Base-by-base conservation (phyloP, 371 early-diverging fungal species). In the Syncephalastrum monosporum region DNA sequence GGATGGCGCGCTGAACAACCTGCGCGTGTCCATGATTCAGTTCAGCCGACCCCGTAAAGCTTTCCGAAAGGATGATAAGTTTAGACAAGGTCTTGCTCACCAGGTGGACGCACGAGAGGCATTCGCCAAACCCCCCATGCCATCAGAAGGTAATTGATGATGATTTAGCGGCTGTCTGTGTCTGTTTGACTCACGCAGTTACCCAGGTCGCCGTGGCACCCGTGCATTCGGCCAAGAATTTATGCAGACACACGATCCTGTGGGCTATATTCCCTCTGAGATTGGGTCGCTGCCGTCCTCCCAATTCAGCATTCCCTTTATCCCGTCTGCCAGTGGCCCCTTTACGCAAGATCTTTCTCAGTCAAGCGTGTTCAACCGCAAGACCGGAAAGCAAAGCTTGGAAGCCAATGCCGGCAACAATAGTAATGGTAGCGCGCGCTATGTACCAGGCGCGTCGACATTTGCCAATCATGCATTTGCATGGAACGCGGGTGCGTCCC, bases 1-100 rank as follows among this genome's bases (percentile, higher is more conserved):
- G 4, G 99, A 99, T 63, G 99, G 99, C 23, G 89, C 93, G 17
- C 71, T 99, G 51, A 87, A 82, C 65, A 91, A 93, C 60, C 81
- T 98, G 29, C 93, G 93, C 65, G 76, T 79, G 17, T 90, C 90
- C 23, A 86, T 87, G 87, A 91, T 93, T 27, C 93, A 91, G 69
- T 89, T 96, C 62, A 82, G 82, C 60, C 82, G 88, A 53, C 96
- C 96, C 5, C 72, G 86, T 53, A 82, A 77, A 58, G 44, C 78
- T 0, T 84, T 83, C 55, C 74, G 78, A 47, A 82, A 81, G 14
- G 85, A 87, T 38, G 87, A 84, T 46, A 76, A 82, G 45, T 83
- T 87, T 65, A 61, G 84, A 10, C 85, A 87, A 55, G 85, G 85
- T 3, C 74, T 83, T 19, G 84, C 83, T 7, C 85, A 87, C 64